These are phyloP conservation scores for Mallotus japonicus DNA, from an alignment of 441 rosid species.

Conservation along the genomic window DNA sequence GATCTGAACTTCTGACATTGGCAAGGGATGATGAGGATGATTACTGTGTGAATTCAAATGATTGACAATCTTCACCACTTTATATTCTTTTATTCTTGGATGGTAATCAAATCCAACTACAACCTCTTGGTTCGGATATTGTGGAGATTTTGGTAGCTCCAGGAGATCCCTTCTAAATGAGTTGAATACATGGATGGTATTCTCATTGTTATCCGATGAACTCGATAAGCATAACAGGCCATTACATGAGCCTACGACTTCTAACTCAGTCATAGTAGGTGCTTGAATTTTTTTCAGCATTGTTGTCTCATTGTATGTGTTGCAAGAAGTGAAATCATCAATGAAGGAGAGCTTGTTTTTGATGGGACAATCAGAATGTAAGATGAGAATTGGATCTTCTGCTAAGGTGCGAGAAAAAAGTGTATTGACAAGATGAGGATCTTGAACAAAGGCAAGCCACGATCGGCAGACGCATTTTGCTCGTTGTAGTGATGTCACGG, in stretches of 20 bases:
- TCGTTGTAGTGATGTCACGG: too few species aligned
- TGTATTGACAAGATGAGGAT: background rate
- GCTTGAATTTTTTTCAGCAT: too few species aligned
- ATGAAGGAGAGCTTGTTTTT: conserved; percentile 13
- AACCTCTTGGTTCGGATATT: too few species aligned
- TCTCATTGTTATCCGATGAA: background rate
- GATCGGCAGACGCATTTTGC: too few species aligned
- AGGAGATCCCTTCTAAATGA: conserved; percentile 21
- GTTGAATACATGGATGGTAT: conserved; percentile 21
- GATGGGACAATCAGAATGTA: conserved; percentile 20
- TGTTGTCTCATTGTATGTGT: background rate
- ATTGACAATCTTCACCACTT: too few species aligned
- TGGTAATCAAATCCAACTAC: too few species aligned
- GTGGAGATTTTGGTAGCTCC: conserved; percentile 6
- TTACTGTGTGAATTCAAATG: too few species aligned
- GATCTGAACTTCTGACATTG: too few species aligned
- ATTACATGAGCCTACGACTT: conserved; percentile 28
- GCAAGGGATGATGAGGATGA: too few species aligned
- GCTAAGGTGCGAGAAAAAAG: background rate
- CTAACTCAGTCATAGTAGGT: conserved; percentile 11
- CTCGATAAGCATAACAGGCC: conserved; percentile 28
- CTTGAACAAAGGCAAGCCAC: too few species aligned
- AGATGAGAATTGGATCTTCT: conserved; percentile 20
- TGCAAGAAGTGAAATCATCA: background rate
- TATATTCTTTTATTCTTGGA: too few species aligned